Evolutionary conservation across 805 yeast genomes (phyloP).

Genomic region (Grigorovia transvaalensis): DNA sequence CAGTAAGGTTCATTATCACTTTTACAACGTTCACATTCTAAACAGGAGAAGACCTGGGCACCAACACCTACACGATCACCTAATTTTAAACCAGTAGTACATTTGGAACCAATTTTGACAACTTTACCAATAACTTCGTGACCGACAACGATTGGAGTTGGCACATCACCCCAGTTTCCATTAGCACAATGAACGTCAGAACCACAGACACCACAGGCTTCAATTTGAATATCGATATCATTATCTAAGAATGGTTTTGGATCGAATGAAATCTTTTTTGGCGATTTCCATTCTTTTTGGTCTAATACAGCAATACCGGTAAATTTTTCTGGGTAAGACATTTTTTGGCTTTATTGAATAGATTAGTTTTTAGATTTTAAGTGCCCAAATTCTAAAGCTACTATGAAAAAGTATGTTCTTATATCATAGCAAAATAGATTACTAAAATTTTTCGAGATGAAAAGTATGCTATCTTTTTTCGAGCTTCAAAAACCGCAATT

Average conservation of each 20-base stretch:
- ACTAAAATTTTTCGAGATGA: too few species aligned
- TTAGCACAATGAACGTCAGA: constrained; percentile 33
- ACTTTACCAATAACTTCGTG: constrained; percentile 60
- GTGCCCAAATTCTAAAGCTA: too few species aligned
- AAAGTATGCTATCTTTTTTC: too few species aligned
- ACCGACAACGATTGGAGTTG: constrained; percentile 42
- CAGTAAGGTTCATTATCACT: constrained; percentile 50
- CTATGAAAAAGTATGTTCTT: too few species aligned
- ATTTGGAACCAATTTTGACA: constrained; percentile 47
- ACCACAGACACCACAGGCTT: constrained; percentile 61
- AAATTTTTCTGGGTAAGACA: constrained; percentile 33
- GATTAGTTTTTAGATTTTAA: too few species aligned
- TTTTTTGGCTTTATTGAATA: not conserved
- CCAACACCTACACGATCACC: constrained; percentile 81
- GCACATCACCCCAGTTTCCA: constrained; percentile 26
- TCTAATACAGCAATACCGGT: constrained; percentile 49
- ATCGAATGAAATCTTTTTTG: constrained; percentile 39
- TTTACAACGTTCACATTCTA: constrained; percentile 52
- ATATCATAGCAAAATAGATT: too few species aligned
- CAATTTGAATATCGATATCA: constrained; percentile 49
- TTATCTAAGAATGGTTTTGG: constrained; percentile 36
- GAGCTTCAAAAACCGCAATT: too few species aligned
- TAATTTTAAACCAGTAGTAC: constrained; percentile 37
- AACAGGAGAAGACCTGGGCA: constrained; percentile 47
- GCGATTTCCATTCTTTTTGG: constrained; percentile 44